phyloP scores from a whole-genome alignment of 2,329 filamentous ascomycete genomes.

The Exophiala phaeomuriformis region DNA sequence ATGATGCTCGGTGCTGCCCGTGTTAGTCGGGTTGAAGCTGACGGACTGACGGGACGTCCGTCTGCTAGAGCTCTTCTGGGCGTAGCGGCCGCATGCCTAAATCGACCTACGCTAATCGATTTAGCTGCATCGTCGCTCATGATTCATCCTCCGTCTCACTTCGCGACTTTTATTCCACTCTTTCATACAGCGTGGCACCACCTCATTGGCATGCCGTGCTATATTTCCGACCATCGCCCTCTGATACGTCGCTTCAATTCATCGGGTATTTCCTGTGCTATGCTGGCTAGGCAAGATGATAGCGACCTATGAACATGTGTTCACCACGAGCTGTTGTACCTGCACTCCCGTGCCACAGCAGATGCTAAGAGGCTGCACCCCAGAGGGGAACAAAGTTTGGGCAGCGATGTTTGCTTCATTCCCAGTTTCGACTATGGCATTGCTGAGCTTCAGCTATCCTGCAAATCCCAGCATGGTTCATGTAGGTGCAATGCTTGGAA shows the following conservation, averaged over 20 bases:
- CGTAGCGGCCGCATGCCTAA: not conserved
- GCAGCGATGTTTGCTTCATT: constrained; percentile 16
- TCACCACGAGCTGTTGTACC: constrained; percentile 13
- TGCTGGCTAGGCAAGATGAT: not conserved
- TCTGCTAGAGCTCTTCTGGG: not conserved
- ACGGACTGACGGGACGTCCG: not conserved
- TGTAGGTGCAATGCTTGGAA: too few relatives aligned
- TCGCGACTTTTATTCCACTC: not conserved
- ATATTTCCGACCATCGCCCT: not conserved
- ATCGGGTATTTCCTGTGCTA: not conserved
- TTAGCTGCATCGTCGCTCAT: not conserved
- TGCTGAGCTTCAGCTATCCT: not conserved
- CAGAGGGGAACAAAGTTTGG: constrained; percentile 3
- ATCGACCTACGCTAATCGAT: constrained; percentile 3
- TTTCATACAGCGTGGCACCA: constrained; percentile 14
- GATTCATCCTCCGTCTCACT: not conserved
- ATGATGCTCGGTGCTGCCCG: not conserved
- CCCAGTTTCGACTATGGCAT: not conserved
- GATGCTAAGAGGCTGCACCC: not conserved
- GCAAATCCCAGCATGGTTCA: not conserved
- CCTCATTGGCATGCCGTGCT: constrained; percentile 12
- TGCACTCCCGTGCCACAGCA: constrained; percentile 8
- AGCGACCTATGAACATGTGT: constrained; percentile 14
- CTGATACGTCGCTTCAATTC: constrained; percentile 11
- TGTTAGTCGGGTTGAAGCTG: not conserved